These are phyloP conservation scores for Cryptosporidium tyzzeri DNA, from an alignment of 169 alveolate species.

Conservation along the genomic window DNA sequence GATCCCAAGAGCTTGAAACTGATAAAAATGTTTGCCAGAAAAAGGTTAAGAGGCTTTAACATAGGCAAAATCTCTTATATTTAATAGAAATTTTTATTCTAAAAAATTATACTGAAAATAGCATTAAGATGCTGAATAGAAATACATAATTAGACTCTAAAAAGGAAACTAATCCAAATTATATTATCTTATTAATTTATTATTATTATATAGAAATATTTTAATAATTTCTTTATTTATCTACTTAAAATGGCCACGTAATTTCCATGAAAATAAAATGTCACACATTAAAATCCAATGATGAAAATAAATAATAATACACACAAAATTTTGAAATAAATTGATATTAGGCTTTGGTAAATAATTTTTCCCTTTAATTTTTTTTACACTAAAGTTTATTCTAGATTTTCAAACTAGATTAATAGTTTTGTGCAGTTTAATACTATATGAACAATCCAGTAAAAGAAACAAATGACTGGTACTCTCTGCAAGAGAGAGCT, in stretches of 20 bases:
- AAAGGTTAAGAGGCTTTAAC: slow-evolving; percentile 5
- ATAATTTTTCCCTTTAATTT: neutral
- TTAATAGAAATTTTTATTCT: neutral
- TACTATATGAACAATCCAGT: slow-evolving; percentile 8
- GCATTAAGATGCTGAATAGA: neutral
- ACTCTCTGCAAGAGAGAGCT: slow-evolving; percentile 63
- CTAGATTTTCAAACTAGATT: neutral
- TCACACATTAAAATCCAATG: neutral
- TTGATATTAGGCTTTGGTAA: neutral
- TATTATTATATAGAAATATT: neutral
- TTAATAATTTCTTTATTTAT: neutral
- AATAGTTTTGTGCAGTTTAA: neutral
- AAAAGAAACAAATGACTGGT: slow-evolving; percentile 52
- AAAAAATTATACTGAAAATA: neutral
- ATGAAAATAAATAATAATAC: neutral
- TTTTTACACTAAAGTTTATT: neutral
- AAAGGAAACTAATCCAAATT: neutral
- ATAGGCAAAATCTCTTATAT: neutral
- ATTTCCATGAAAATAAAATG: slow-evolving; percentile 1
- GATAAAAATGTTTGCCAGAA: slow-evolving; percentile 7
- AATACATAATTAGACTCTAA: neutral
- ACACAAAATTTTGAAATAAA: neutral
- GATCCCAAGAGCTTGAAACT: neutral
- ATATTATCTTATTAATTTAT: neutral
- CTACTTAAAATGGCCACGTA: neutral